These are phyloP conservation scores for Polytrichum commune DNA, from an alignment of 225 moss, liverwort and hornwort species.

Conservation along the genomic window DNA sequence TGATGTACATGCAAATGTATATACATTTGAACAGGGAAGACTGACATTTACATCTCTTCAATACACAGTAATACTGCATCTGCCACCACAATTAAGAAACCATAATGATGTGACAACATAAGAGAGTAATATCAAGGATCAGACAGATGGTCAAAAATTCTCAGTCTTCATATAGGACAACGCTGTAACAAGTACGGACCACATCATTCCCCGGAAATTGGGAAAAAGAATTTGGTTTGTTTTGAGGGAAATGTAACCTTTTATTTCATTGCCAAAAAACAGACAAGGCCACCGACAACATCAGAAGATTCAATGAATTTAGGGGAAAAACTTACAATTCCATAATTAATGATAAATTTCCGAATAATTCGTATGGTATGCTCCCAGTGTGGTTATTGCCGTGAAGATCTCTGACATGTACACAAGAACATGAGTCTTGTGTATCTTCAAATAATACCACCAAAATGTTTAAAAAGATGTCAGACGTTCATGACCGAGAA, in stretches of 20 bases:
- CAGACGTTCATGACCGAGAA: not conserved
- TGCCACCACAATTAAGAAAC: not conserved
- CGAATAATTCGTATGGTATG: slow-evolving; percentile 7
- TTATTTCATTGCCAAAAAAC: not conserved
- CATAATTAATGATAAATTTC: not conserved
- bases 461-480: not conserved
- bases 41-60: not conserved
- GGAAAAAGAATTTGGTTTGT: not conserved
- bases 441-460: not conserved
- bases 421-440: too few relatives aligned
- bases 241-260: not conserved
- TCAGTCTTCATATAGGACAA: too few relatives aligned
- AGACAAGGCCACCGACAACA: not conserved
- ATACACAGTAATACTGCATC: not conserved
- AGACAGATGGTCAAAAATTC: not conserved
- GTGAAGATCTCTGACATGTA: slow-evolving; percentile 18
- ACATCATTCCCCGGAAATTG: not conserved
- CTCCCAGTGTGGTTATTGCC: slow-evolving; percentile 7
- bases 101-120: not conserved
- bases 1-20: too few relatives aligned
- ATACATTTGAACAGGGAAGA: too few relatives aligned
- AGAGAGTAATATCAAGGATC: not conserved
- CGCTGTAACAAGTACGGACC: not conserved
- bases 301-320: not conserved
- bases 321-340: slow-evolving; percentile 1